These are phyloP conservation scores for Sungouiella thailandica DNA, from an alignment of 805 yeast species.

Conservation along the genomic window DNA sequence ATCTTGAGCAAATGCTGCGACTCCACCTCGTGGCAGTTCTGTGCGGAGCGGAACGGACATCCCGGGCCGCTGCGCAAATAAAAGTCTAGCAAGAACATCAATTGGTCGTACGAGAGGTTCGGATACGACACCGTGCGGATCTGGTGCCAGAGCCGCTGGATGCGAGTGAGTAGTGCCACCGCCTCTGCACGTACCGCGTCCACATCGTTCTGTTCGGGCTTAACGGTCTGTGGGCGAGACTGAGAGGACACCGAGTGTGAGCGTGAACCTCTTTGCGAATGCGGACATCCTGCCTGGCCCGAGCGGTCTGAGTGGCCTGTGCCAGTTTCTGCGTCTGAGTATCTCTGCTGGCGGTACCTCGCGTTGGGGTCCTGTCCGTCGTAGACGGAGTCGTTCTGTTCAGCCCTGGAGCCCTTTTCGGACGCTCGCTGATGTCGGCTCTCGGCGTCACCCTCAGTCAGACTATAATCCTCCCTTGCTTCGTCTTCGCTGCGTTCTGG, in stretches of 20 bases:
- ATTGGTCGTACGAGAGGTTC: conserved; percentile 17
- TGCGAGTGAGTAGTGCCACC: conserved; percentile 12
- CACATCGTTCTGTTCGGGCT: conserved; percentile 3
- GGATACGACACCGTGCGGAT: conserved; percentile 16
- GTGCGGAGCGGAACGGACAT: conserved; percentile 1
- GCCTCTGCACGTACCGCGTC: conserved; percentile 3
- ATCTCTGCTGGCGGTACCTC: too few species aligned
- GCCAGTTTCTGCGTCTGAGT: too few species aligned
- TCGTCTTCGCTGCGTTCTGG: conserved; percentile 1
- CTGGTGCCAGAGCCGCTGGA: conserved; percentile 26
- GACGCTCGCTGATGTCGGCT: too few species aligned
- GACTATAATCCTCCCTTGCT: neutral
- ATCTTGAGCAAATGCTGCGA: conserved; percentile 20
- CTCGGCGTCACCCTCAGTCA: too few species aligned
- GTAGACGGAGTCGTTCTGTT: too few species aligned
- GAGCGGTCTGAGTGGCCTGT: too few species aligned
- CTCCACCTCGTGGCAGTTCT: conserved; percentile 13
- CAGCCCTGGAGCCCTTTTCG: neutral
- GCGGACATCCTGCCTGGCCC: neutral
- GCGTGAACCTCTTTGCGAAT: too few species aligned
- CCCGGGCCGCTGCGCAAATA: conserved; percentile 20
- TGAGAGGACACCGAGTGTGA: neutral
- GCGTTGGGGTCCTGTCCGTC: neutral
- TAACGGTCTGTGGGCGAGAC: neutral
- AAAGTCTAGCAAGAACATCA: conserved; percentile 26